phyloP scores from a whole-genome alignment of 2,329 filamentous ascomycete species.

The Colletotrichum ledebouriae region DNA sequence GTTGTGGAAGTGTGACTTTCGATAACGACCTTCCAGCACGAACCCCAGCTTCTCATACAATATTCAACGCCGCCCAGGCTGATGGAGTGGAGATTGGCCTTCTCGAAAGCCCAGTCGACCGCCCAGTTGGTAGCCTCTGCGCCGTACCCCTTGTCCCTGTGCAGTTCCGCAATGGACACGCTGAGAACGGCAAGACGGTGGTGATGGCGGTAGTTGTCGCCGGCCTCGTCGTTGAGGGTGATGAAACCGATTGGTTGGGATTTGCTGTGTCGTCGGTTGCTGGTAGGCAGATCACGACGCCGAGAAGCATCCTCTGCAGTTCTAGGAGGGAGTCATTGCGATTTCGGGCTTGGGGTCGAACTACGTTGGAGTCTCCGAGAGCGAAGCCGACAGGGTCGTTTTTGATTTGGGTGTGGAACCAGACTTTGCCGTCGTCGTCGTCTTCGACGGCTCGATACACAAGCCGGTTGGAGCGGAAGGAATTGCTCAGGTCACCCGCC shows the following conservation, averaged over 20 bases:
- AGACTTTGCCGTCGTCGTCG: constrained; percentile 4
- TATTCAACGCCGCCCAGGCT: constrained; percentile 55
- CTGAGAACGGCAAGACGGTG: constrained; percentile 47
- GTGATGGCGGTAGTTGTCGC: constrained; percentile 8
- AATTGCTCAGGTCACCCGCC: neutral
- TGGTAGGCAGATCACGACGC: neutral
- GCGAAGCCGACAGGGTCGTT: constrained; percentile 6
- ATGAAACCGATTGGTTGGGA: neutral
- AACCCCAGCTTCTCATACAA: constrained; percentile 63
- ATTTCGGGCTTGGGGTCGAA: neutral
- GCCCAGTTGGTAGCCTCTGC: constrained; percentile 61
- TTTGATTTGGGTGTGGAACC: constrained; percentile 9
- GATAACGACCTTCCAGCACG: constrained; percentile 55
- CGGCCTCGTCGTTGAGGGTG: constrained; percentile 15
- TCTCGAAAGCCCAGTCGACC: constrained; percentile 60
- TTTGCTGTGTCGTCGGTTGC: neutral
- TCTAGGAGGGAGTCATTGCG: neutral
- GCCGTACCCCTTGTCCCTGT: constrained; percentile 60
- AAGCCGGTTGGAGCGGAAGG: neutral
- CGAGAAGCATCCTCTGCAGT: neutral
- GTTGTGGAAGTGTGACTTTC: constrained; percentile 53
- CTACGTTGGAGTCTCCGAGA: neutral
- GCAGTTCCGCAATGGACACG: constrained; percentile 51
- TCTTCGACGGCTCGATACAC: constrained; percentile 13
- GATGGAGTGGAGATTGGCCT: constrained; percentile 60